These are phyloP conservation scores for Emergomyces africanus DNA, from an alignment of 2,329 filamentous ascomycete genomes.

Conservation along the genomic window DNA sequence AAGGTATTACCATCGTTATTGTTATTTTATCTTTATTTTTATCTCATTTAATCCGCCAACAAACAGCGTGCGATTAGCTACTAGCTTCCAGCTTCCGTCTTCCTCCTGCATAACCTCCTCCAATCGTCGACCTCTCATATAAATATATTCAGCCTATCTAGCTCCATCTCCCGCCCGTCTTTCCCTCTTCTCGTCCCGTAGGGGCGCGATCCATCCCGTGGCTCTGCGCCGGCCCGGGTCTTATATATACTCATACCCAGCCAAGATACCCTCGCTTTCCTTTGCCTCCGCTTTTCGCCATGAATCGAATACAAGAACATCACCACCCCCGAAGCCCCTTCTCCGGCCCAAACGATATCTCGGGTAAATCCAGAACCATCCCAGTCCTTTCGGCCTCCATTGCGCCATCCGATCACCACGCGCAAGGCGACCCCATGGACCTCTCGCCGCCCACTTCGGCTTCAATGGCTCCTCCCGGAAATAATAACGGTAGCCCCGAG, in stretches of 20 bases:
- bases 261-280: neutral
- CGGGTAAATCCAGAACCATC: constrained; percentile 37
- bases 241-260: neutral
- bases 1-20: no score
- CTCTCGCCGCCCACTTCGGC: constrained; percentile 36
- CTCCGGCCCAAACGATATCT: constrained; percentile 26
- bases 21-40: no score
- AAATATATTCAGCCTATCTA: neutral
- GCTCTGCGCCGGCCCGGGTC: neutral
- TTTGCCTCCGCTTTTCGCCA: constrained; percentile 14
- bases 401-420: constrained; percentile 29
- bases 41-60: neutral
- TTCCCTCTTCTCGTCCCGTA: neutral
- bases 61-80: neutral
- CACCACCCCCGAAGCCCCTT: constrained; percentile 35
- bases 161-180: neutral
- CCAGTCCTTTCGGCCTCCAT: constrained; percentile 39
- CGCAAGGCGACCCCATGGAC: constrained; percentile 43
- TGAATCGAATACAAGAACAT: constrained; percentile 30
- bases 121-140: neutral
- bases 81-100: neutral
- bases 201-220: neutral
- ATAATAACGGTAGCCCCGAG: constrained; percentile 32
- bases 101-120: neutral
- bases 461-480: constrained; percentile 37